These are phyloP conservation scores for Lactarius akahatsu DNA, from an alignment of 768 basidiomycete species.

Conservation along the genomic window DNA sequence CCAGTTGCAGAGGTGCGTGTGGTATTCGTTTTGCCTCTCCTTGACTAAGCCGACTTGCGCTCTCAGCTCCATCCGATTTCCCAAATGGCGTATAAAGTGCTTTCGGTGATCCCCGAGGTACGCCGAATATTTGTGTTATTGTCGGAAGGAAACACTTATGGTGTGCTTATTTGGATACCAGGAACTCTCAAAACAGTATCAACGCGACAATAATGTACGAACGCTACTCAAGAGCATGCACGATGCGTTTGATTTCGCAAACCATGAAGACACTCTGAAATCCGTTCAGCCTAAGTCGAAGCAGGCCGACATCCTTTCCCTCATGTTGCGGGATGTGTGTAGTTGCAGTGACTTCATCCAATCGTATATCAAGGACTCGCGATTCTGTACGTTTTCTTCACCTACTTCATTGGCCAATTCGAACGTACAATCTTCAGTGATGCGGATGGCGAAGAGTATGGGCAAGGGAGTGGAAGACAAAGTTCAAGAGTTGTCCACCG, in stretches of 20 bases:
- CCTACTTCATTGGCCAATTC: not conserved
- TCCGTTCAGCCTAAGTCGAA: not conserved
- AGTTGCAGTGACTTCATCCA: not conserved
- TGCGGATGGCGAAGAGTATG: not conserved
- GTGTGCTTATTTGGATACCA: not conserved
- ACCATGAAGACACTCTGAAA: not conserved
- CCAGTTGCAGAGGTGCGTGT: not conserved
- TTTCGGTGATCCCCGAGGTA: not conserved
- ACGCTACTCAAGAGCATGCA: not conserved
- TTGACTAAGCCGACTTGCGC: not conserved
- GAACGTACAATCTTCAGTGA: not conserved
- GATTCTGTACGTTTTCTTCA: not conserved
- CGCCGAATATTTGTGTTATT: not conserved
- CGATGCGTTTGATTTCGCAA: not conserved
- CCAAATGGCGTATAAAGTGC: not conserved
- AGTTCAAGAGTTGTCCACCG: not conserved
- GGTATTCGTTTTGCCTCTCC: not conserved
- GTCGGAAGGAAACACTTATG: not conserved
- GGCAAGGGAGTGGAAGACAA: not conserved
- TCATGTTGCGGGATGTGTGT: not conserved
- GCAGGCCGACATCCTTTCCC: not conserved
- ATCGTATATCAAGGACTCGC: not conserved
- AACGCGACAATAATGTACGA: not conserved
- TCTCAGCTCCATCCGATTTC: not conserved
- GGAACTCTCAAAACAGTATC: not conserved